A percentile compares a stretch with the other conserved stretches of the same genome.
phyloP scores from a whole-genome alignment of 176 grass and related monocot species.

The Rhynchospora tenuis region DNA sequence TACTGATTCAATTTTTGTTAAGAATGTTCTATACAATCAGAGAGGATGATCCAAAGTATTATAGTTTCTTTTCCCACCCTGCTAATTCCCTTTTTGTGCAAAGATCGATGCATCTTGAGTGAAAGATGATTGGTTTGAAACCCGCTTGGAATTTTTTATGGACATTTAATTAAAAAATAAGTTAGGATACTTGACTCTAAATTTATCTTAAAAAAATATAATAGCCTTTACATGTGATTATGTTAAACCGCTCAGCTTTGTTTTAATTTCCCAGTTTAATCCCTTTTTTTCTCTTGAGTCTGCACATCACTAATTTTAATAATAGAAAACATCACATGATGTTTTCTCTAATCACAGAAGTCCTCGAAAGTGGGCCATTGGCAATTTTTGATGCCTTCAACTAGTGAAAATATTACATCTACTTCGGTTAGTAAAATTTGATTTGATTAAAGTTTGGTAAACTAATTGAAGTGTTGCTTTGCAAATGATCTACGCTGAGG shows the following conservation, averaged over 20 bases:
- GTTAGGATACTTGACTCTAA: no score
- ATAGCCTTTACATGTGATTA: neutral
- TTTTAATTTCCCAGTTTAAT: neutral
- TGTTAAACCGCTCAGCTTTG: neutral
- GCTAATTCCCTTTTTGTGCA: neutral
- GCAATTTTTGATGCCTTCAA: neutral
- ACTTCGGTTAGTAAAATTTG: no score
- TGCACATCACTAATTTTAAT: neutral
- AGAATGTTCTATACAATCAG: neutral
- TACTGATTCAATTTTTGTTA: neutral
- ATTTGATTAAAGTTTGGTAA: neutral
- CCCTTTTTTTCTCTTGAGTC: neutral
- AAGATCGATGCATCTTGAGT: no score
- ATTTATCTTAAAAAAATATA: no score
- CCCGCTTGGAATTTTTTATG: no score
- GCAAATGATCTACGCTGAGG: neutral
- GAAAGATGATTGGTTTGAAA: no score
- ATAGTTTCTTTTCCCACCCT: neutral
- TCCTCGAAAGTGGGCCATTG: neutral
- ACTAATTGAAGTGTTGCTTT: neutral
- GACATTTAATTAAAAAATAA: no score
- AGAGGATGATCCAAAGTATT: neutral
- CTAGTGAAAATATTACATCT: no score
- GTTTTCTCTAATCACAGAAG: neutral
- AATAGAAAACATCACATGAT: neutral